Base-by-base conservation (phyloP, 345 rosid species). In the Hypericum perforatum region DNA sequence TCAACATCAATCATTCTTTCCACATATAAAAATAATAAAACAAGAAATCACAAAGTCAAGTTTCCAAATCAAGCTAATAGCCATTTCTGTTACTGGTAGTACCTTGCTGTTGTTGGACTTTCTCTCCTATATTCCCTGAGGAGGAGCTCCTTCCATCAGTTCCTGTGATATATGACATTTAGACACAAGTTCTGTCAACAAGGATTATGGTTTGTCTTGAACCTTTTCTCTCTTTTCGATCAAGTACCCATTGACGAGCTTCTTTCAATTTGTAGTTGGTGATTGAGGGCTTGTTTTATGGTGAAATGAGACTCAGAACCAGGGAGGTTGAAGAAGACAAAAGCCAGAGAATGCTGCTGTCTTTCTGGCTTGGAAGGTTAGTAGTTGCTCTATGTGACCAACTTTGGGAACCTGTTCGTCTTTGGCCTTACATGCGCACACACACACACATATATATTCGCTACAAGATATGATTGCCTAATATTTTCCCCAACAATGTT, bases 81-180 rank as follows among this genome's bases (percentile, higher is more conserved):
- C 58, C 66, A 54, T 45, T 73, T 63, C 65, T 72, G 44, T 67
- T 63, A 46, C 71, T 52, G 11, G 70, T 56, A 43, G 39, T 56
- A 2, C 38, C 62, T 12, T 63, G 45, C 41, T 58, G 66, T 16
- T 62, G 81, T 10, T 73, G 78, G 49, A 68, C 76, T 68, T 75
- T 75, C 47, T 75, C 85, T 39, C 77, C 79, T 29, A 64, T 64
- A 49, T 81, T 69, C 10, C 80, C 83, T 6, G 91, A 80, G 63
- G 91, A 78, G 77, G 78, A 72, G 72, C 86, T 83, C 37, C 86
- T 79, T 49, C 74, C 91, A 45, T 77, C 84, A 22, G 32, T 22
- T 22, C 78, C 80, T 56, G 76, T 65, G 63, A 80, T 70, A 58
- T 83, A 76, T 49, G 84, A 80, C 86, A 83, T 83, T 48, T 55